A percentile compares a stretch with the other conserved stretches of the same genome.
These are phyloP conservation scores for Gamsiella multidivaricata DNA, from an alignment of 192 early-diverging fungal species.

Conservation along the genomic window DNA sequence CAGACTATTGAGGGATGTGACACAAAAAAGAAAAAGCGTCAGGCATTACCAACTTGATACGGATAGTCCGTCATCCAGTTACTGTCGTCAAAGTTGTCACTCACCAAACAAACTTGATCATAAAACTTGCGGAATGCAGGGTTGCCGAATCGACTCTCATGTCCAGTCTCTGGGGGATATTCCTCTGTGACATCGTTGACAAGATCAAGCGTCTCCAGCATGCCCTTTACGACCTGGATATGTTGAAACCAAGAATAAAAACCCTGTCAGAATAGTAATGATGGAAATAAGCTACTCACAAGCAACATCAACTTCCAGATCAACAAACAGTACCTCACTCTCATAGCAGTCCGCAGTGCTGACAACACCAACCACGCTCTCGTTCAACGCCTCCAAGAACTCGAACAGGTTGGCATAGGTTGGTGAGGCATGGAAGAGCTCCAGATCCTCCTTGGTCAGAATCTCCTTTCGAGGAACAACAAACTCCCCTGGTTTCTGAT, in stretches of 20 bases:
- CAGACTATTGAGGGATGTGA: conserved; percentile 32
- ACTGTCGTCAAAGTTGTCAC: too few species aligned
- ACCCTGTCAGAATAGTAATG: too few species aligned
- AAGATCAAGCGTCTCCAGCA: conserved; percentile 75
- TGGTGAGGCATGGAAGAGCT: conserved; percentile 73
- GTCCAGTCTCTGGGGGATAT: conserved; percentile 79
- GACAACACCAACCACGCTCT: conserved; percentile 74
- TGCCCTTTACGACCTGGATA: conserved; percentile 59
- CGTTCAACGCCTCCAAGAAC: conserved; percentile 80
- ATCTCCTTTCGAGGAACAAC: conserved; percentile 68
- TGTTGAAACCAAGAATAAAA: background rate
- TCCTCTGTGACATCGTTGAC: conserved; percentile 69
- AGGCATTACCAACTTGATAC: background rate
- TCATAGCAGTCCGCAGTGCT: conserved; percentile 64
- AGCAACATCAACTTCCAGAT: background rate
- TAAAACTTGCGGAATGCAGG: conserved; percentile 93
- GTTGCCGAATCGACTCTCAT: conserved; percentile 92
- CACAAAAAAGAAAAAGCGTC: conserved; percentile 3
- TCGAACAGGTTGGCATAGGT: conserved; percentile 72
- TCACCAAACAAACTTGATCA: conserved; percentile 76
- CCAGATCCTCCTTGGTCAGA: conserved; percentile 87
- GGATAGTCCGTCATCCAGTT: background rate
- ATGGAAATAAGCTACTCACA: too few species aligned
- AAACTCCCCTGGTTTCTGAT: conserved; percentile 9
- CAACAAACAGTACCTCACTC: conserved; percentile 57